A percentile compares a stretch with the other conserved stretches of the same genome.
These are phyloP conservation scores for Hippophae tibetana DNA, from an alignment of 306 rosid species.

Conservation along the genomic window DNA sequence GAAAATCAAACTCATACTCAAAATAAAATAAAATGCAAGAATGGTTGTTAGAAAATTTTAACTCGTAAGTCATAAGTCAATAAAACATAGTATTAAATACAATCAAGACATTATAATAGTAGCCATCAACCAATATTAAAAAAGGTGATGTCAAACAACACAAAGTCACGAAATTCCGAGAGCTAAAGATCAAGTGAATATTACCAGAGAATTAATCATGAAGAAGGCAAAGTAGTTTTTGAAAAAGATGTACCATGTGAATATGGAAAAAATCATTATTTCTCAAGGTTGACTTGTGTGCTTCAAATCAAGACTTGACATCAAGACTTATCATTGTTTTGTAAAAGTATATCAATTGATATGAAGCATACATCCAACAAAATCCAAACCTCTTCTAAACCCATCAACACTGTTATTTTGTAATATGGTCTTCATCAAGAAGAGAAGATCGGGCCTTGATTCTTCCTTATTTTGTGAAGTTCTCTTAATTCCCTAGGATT, in stretches of 20 bases:
- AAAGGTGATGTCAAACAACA: not conserved
- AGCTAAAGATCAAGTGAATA: not conserved
- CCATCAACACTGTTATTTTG: too few species aligned
- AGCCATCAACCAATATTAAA: not conserved
- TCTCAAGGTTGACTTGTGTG: slow-evolving; percentile 3
- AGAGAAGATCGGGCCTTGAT: too few species aligned
- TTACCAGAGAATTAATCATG: not conserved
- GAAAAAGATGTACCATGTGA: not conserved
- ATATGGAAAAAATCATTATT: not conserved
- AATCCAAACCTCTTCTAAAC: too few species aligned
- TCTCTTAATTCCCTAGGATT: too few species aligned
- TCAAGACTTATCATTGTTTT: not conserved
- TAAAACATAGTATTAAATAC: not conserved
- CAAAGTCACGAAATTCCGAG: not conserved
- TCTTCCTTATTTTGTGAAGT: too few species aligned
- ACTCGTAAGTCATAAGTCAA: not conserved
- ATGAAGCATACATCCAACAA: not conserved
- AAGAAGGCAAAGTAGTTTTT: not conserved
- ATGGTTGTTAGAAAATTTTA: not conserved
- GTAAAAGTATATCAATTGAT: not conserved
- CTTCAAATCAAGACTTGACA: slow-evolving; percentile 1
- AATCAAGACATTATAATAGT: not conserved
- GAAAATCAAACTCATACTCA: not conserved
- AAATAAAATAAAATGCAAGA: not conserved
- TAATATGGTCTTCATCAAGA: too few species aligned